Percentiles rank a stretch among this genome's conserved stretches.
Evolutionary conservation across 805 yeast genomes (phyloP).

Genomic region (Schwanniomyces sp.): DNA sequence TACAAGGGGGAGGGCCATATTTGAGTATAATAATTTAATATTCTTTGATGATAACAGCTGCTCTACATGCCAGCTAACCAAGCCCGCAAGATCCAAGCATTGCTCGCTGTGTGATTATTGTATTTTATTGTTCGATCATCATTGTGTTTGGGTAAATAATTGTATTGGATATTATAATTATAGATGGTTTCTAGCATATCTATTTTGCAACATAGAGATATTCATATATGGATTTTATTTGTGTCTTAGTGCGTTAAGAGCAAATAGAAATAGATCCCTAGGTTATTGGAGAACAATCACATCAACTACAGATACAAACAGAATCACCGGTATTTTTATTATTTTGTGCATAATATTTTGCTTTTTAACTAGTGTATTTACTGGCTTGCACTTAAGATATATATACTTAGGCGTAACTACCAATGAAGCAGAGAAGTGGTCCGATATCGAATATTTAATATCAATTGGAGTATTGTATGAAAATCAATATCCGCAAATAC

Average conservation of each 20-base stretch:
- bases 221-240: slow-evolving; percentile 43
- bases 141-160: slow-evolving; percentile 67
- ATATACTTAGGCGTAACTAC: slow-evolving; percentile 71
- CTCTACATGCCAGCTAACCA: slow-evolving; percentile 42
- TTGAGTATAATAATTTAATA: slow-evolving; percentile 49
- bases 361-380: slow-evolving; percentile 38
- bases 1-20: slow-evolving; percentile 11
- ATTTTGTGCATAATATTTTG: slow-evolving; percentile 38
- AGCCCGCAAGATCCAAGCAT: slow-evolving; percentile 67
- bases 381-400: slow-evolving; percentile 46
- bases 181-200: slow-evolving; percentile 56
- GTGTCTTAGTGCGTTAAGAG: slow-evolving; percentile 23
- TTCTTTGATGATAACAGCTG: slow-evolving; percentile 49
- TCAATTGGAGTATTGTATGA: slow-evolving; percentile 25
- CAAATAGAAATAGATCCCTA: slow-evolving; percentile 1
- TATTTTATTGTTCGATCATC: slow-evolving; percentile 53
- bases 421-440: slow-evolving; percentile 75
- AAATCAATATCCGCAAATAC: slow-evolving; percentile 7
- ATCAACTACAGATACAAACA: slow-evolving; percentile 29
- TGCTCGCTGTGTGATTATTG: slow-evolving; percentile 61
- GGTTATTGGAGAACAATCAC: slow-evolving; percentile 22
- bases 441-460: slow-evolving; percentile 51
- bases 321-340: slow-evolving; percentile 42
- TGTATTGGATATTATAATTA: slow-evolving; percentile 73
- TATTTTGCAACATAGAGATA: slow-evolving; percentile 46